Conservation (phyloP, 495 filamentous ascomycete species). For the Aspergillus egyptiacus region DNA sequence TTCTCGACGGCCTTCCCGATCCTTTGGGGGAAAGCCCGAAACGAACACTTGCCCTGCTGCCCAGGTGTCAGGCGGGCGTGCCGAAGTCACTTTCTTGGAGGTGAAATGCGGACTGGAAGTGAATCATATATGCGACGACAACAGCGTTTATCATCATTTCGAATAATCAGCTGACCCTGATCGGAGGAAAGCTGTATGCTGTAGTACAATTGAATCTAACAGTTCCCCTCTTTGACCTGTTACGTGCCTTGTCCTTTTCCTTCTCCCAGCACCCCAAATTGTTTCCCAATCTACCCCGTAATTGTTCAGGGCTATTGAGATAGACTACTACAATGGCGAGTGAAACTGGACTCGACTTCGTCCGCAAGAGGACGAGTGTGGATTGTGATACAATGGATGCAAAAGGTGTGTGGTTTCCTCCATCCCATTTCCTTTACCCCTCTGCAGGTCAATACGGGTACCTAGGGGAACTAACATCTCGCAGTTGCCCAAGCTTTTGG, state of each 20-base stretch:
- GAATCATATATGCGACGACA: too few relatives aligned
- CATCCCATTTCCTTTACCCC: neutral
- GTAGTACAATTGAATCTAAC: neutral
- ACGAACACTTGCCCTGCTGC: too few relatives aligned
- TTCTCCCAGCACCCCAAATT: neutral
- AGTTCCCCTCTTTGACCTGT: neutral
- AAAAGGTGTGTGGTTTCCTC: slow-evolving; percentile 33
- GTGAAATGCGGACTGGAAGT: too few relatives aligned
- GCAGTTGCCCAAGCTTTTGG: slow-evolving; percentile 51
- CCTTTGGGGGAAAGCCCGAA: too few relatives aligned
- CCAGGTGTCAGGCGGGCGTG: too few relatives aligned
- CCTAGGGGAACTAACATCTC: neutral
- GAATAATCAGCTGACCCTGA: too few relatives aligned
- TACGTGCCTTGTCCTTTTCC: neutral
- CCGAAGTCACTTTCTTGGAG: too few relatives aligned
- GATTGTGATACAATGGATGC: slow-evolving; percentile 58
- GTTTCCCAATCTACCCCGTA: too few relatives aligned
- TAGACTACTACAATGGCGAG: slow-evolving; percentile 3
- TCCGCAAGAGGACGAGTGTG: slow-evolving; percentile 46
- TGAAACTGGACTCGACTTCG: slow-evolving; percentile 28
- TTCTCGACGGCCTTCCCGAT: too few relatives aligned
- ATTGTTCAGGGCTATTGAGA: too few relatives aligned
- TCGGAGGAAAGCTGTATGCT: too few relatives aligned
- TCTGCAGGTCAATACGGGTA: neutral
- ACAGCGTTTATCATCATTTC: too few relatives aligned